Evolutionary conservation across 2,329 filamentous ascomycete species (phyloP).

Genomic region (Colletotrichum zoysiae): DNA sequence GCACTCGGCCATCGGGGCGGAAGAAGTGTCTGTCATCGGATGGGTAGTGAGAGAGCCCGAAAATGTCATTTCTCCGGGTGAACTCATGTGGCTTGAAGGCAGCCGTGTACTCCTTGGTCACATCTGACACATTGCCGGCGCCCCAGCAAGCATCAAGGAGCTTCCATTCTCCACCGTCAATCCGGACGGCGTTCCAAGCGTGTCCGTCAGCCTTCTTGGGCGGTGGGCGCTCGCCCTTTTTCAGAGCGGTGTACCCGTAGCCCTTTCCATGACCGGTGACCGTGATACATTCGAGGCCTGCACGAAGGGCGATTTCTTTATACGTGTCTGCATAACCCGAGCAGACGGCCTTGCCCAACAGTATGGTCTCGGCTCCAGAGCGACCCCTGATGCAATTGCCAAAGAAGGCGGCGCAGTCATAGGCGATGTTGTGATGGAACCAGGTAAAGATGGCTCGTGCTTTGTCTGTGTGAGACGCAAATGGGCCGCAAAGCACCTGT

Average conservation of each 20-base stretch:
- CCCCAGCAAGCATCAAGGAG: slow-evolving; percentile 95
- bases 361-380: slow-evolving; percentile 79
- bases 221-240: slow-evolving; percentile 75
- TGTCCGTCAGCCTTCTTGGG: slow-evolving; percentile 74
- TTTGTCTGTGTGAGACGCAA: slow-evolving; percentile 88
- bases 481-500: slow-evolving; percentile 80
- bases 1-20: slow-evolving; percentile 75
- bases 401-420: slow-evolving; percentile 86
- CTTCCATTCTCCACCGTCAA: slow-evolving; percentile 92
- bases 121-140: slow-evolving; percentile 74
- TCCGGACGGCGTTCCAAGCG: slow-evolving; percentile 93
- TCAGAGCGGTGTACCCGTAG: slow-evolving; percentile 75
- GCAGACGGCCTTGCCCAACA: slow-evolving; percentile 86
- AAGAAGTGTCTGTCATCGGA: slow-evolving; percentile 76
- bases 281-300: slow-evolving; percentile 82
- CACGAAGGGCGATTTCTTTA: slow-evolving; percentile 80
- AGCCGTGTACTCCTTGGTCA: slow-evolving; percentile 71
- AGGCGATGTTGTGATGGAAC: slow-evolving; percentile 93
- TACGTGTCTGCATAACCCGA: slow-evolving; percentile 91
- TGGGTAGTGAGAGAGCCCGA: slow-evolving; percentile 86
- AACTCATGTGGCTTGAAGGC: slow-evolving; percentile 75
- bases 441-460: slow-evolving; percentile 93
- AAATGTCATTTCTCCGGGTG: slow-evolving; percentile 77
- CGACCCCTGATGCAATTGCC: slow-evolving; percentile 74
- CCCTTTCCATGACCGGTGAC: slow-evolving; percentile 89